Conservation (phyloP, 495 filamentous ascomycete genomes). For the Penicillium waksmanii region DNA sequence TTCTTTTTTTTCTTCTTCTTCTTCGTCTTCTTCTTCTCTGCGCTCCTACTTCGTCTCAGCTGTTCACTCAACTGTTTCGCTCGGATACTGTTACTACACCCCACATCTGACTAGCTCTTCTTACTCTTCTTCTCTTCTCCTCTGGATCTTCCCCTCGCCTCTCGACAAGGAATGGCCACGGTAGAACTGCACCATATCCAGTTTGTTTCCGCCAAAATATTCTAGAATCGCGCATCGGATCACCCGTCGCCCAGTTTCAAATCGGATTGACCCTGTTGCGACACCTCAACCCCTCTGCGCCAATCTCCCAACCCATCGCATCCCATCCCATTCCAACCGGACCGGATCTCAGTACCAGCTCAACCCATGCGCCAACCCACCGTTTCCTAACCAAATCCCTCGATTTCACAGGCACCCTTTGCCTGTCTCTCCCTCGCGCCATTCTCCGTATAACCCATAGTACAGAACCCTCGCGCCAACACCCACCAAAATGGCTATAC, state of each 20-base stretch:
- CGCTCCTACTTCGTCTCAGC: neutral
- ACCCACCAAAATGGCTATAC: constrained; percentile 16
- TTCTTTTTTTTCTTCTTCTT: neutral
- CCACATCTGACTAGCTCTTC: neutral
- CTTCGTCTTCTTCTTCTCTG: neutral
- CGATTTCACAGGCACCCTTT: neutral
- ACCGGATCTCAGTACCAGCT: neutral
- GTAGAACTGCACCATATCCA: constrained; percentile 6
- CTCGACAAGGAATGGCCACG: constrained; percentile 7
- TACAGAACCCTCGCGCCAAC: constrained; percentile 1
- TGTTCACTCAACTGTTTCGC: neutral
- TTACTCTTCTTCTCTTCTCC: neutral
- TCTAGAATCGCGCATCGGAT: neutral
- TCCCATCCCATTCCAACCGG: neutral
- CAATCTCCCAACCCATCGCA: neutral
- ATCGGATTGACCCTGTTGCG: constrained; percentile 4
- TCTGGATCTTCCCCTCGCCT: neutral
- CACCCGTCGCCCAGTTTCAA: neutral
- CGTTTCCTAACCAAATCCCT: neutral
- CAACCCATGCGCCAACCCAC: constrained; percentile 4
- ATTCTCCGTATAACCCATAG: neutral
- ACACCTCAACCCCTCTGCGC: neutral
- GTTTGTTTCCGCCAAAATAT: constrained; percentile 1
- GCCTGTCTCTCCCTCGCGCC: neutral
- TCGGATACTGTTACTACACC: neutral